These are phyloP conservation scores for Colletotrichum phormii DNA, from an alignment of 2,329 filamentous ascomycete species.

Conservation along the genomic window DNA sequence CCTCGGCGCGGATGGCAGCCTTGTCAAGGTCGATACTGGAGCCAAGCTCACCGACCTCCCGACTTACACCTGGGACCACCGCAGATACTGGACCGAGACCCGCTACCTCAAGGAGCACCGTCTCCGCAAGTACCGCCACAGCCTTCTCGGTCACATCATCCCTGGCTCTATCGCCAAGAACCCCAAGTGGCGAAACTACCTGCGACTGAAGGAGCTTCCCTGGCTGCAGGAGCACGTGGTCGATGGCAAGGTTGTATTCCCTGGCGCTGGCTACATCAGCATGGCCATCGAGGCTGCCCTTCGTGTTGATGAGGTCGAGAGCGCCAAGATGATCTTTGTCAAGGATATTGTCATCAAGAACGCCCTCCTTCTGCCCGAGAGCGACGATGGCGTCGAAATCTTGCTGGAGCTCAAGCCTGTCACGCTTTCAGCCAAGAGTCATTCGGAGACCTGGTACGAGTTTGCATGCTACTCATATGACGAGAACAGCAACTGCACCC, in stretches of 20 bases:
- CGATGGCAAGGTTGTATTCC: conserved; percentile 45
- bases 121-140: conserved; percentile 40
- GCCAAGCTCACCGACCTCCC: conserved; percentile 40
- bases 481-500: conserved; percentile 40
- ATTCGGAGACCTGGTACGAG: conserved; percentile 41
- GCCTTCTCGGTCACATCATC: conserved; percentile 42
- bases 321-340: conserved; percentile 36
- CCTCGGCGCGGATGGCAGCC: conserved; percentile 17
- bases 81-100: conserved; percentile 44
- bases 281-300: conserved; percentile 46
- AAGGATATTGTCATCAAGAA: conserved; percentile 41
- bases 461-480: conserved; percentile 43
- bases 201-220: conserved; percentile 44
- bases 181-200: conserved; percentile 47
- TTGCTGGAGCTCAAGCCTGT: conserved; percentile 40
- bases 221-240: conserved; percentile 51
- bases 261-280: conserved; percentile 47
- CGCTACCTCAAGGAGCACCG: conserved; percentile 41
- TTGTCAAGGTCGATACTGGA: conserved; percentile 34
- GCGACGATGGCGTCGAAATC: conserved; percentile 41
- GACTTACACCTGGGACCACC: conserved; percentile 47
- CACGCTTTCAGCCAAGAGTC: conserved; percentile 38
- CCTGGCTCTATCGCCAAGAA: conserved; percentile 37
- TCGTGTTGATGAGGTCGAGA: conserved; percentile 34
- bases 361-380: conserved; percentile 40